Conservation (phyloP, 495 filamentous ascomycete genomes). For the Lepidopterella palustris region DNA sequence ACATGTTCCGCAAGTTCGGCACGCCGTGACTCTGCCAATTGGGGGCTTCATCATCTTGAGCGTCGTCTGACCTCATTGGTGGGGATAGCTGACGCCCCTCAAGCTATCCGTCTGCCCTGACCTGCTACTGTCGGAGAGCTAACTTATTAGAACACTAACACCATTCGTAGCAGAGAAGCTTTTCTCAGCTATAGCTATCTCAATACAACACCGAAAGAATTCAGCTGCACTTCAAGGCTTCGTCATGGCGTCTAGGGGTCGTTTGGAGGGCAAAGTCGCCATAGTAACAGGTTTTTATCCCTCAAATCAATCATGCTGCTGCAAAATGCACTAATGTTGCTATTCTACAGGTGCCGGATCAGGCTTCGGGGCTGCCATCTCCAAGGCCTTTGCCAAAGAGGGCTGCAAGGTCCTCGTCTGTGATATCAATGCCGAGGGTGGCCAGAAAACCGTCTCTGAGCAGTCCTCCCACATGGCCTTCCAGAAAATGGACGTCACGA, state of each 20-base stretch:
- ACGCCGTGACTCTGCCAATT: not conserved
- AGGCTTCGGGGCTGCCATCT: conserved; percentile 32
- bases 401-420: conserved; percentile 30
- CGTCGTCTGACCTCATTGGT: not conserved
- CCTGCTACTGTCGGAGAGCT: no score
- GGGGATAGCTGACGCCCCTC: not conserved
- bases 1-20: not conserved
- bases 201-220: not conserved
- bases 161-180: not conserved
- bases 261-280: conserved; percentile 31
- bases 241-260: conserved; percentile 17
- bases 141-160: not conserved
- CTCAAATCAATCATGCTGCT: not conserved
- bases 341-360: conserved; percentile 21
- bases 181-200: not conserved
- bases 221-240: not conserved
- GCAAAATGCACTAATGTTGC: not conserved
- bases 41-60: not conserved
- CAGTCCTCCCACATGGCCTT: conserved; percentile 21
- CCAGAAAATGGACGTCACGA: conserved; percentile 32
- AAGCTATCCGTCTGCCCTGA: not conserved
- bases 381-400: conserved; percentile 28
- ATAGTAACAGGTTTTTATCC: conserved; percentile 26
- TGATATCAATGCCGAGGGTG: conserved; percentile 27
- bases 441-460: conserved; percentile 18